Evolutionary conservation across 441 rosid species (phyloP), one percentile per base, ranked within the genome.

Genomic region (Adansonia madagascariensis): DNA sequence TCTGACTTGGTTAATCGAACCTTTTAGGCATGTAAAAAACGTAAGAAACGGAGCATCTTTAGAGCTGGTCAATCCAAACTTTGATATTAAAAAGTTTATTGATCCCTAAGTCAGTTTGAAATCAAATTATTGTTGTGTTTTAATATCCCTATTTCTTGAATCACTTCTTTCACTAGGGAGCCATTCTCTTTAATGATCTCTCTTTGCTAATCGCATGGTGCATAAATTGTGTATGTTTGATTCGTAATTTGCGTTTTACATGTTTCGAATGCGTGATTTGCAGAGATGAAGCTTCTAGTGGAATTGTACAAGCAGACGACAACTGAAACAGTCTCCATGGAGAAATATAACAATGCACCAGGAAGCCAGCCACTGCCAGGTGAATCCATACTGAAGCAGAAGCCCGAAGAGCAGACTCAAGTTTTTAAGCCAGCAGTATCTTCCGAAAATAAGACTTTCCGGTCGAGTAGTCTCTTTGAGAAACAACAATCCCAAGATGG

Each of bases 271-370:
- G 55, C 73, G 77, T 55, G 63, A 71, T 84, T 71, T 83, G 74
- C 89, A 92, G 98, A 86, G 85, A 80, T 89, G 85, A 92, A 90
- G 89, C 81, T 81, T 67, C 70, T 94, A 71, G 56, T 89, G 88
- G 87, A 90, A 61, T 81, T 88, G 20, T 86, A 84, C 86, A 80
- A 84, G 73, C 88, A 88, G 84, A 83, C 89, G 86, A 77, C 81
- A 35, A 17, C 66, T 53, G 59, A 53, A 53, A n/a, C 22, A 27
- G 66, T 81, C 39, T 55, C 85, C 22, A 50, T 70, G 47, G 77
- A 67, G 56, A 80, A 83, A 53, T 41, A 24, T 75, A 87, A 79
- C 79, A 84, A 55, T 47, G 73, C 75, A 43, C 31, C 77, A 10
- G 15, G 14, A 44, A 46, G 14, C 52, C 53, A 66, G 52, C 27